A percentile compares a stretch with the other conserved stretches of the same genome.
These are phyloP conservation scores for Colletotrichum lentis DNA, from an alignment of 2,329 filamentous ascomycete genomes.

Conservation along the genomic window DNA sequence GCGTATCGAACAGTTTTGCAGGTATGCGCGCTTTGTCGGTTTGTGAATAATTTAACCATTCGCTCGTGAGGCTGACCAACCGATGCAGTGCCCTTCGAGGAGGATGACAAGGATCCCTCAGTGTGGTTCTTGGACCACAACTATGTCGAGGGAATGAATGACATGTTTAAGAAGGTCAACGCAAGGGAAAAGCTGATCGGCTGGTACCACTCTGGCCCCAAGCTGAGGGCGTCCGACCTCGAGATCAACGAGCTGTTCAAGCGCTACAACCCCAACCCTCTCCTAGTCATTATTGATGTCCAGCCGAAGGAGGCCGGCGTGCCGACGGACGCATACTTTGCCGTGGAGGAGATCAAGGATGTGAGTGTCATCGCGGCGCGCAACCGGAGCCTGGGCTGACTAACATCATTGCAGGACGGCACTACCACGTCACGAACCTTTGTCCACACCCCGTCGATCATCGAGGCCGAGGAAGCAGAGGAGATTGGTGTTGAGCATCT, in stretches of 20 bases:
- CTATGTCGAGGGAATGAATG: slow-evolving; percentile 99
- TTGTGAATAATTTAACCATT: slow-evolving; percentile 18
- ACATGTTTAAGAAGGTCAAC: slow-evolving; percentile 99
- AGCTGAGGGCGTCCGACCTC: slow-evolving; percentile 93
- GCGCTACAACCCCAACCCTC: slow-evolving; percentile 94
- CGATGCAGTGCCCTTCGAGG: slow-evolving; percentile 88
- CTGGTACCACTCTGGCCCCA: slow-evolving; percentile 99
- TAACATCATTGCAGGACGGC: slow-evolving; percentile 73
- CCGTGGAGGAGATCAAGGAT: slow-evolving; percentile 99
- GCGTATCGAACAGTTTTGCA: slow-evolving; percentile 98
- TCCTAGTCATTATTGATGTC: slow-evolving; percentile 97
- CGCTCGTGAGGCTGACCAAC: slow-evolving; percentile 34
- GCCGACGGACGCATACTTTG: slow-evolving; percentile 98
- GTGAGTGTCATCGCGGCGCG: slow-evolving; percentile 60
- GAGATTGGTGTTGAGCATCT: slow-evolving; percentile 99
- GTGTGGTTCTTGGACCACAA: slow-evolving; percentile 99
- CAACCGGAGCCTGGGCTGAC: slow-evolving; percentile 29
- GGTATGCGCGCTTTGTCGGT: slow-evolving; percentile 61
- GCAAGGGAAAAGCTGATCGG: slow-evolving; percentile 98
- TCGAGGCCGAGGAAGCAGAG: slow-evolving; percentile 98
- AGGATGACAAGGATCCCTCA: slow-evolving; percentile 97
- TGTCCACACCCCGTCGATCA: slow-evolving; percentile 96
- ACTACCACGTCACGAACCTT: slow-evolving; percentile 97
- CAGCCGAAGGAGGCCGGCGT: slow-evolving; percentile 98
- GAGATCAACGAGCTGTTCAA: slow-evolving; percentile 99